These are phyloP conservation scores for Erysimum cheiri DNA, from an alignment of 441 rosid species.

Conservation along the genomic window DNA sequence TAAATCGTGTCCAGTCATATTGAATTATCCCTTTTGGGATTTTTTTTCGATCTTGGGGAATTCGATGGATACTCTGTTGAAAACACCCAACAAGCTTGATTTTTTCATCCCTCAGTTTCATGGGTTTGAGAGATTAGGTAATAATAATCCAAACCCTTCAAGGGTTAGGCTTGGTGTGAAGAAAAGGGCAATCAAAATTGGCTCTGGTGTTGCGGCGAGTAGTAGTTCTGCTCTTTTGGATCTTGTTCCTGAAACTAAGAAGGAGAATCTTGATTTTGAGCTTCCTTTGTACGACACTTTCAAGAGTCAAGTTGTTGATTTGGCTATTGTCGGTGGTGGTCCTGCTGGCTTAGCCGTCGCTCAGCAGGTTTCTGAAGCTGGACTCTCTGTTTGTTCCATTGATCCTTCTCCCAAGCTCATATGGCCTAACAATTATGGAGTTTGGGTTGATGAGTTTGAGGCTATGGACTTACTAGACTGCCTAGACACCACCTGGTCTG, in stretches of 20 bases:
- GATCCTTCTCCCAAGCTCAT: slow-evolving; percentile 88
- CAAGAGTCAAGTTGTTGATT: slow-evolving; percentile 66
- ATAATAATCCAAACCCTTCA: slow-evolving; percentile 45
- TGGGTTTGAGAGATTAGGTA: slow-evolving; percentile 60
- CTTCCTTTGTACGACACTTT: slow-evolving; percentile 78
- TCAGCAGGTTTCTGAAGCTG: slow-evolving; percentile 89
- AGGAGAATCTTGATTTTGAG: slow-evolving; percentile 84
- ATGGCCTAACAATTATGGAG: slow-evolving; percentile 98
- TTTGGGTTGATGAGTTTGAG: slow-evolving; percentile 97
- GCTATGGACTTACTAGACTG: slow-evolving; percentile 96
- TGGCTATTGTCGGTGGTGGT: slow-evolving; percentile 96
- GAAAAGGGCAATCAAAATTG: slow-evolving; percentile 38
- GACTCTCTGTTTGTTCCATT: slow-evolving; percentile 83
- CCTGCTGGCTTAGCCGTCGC: slow-evolving; percentile 98
- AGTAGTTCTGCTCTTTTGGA: slow-evolving; percentile 66
- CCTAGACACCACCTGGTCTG: slow-evolving; percentile 92
- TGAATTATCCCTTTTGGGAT: not conserved
- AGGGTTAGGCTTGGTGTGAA: slow-evolving; percentile 44
- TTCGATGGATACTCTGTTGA: slow-evolving; percentile 79
- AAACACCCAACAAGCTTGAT: slow-evolving; percentile 69
- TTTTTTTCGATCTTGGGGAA: slow-evolving; percentile 15
- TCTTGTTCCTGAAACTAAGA: slow-evolving; percentile 88
- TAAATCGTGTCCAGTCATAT: slow-evolving; percentile 18
- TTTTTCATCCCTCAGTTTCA: slow-evolving; percentile 60
- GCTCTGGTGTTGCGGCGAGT: not conserved